Base-by-base conservation (phyloP, 2,329 filamentous ascomycete species). In the Aaosphaeria arxii region DNA sequence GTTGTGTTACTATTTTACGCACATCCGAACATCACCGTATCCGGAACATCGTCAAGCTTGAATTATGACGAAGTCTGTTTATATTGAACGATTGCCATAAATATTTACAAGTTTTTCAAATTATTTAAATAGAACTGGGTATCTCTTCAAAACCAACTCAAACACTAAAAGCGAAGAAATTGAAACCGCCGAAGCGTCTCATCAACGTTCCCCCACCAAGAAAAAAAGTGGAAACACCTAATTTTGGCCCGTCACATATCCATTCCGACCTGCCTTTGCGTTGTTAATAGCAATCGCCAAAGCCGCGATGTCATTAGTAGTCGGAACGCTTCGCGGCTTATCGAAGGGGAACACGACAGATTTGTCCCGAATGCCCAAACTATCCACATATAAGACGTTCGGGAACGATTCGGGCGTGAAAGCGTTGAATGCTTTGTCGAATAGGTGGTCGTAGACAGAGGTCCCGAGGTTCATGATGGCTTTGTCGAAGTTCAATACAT, bases 251-350 rank as follows among this genome's bases (percentile, higher is more conserved):
- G 61, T 65, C 24, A 68, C 53, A 30, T 58, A 55, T 2, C 45
- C 43, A 43, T 69, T 67, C 40, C 56, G 47, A n/a, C 63, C 64
- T 5, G 62, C 65, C 43, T 59, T 56, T 11, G 54, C 62, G 49
- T 68, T 67, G 31, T 71, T 70, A n/a, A 71, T 53, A 28, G 67
- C 68, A 46, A 71, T 62, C 2, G 65, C 67, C 46, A 71, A 45
- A 17, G 63, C 62, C 7, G 56, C 53, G 38, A 69, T 61, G 46
- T 71, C 67, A 2, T 49, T 49, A 40, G 61, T 65, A 29, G 55
- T 49, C 7, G 44, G 45, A 11, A 68, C 57, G 1, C 46, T 47
- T 32, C 48, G 53, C 7, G 55, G 51, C 45, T 62, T 62, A 30
- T 66, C 63, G 30, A 54, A 68, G 7, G 64, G 64, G 40, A 68